These are phyloP conservation scores for Heritiera littoralis DNA, from an alignment of 345 rosid species.

Conservation along the genomic window DNA sequence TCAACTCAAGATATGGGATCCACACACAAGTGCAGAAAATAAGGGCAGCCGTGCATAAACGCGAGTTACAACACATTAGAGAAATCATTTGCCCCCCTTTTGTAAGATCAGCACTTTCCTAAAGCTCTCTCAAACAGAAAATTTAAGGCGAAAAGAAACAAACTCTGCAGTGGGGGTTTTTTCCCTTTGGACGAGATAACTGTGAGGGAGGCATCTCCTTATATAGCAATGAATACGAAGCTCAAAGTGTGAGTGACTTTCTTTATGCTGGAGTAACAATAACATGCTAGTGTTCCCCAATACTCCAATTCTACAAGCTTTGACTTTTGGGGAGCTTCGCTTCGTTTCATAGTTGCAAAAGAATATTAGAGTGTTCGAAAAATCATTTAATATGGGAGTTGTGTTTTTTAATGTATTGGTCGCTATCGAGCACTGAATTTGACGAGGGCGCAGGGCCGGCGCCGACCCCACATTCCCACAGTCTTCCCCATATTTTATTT, in stretches of 20 bases:
- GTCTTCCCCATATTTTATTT: constrained; percentile 10
- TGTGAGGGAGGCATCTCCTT: neutral
- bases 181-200: neutral
- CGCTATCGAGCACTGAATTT: constrained; percentile 12
- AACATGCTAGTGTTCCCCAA: neutral
- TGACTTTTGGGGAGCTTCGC: constrained; percentile 8
- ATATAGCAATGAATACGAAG: neutral
- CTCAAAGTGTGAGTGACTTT: neutral
- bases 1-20: constrained; percentile 49
- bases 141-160: neutral
- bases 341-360: neutral
- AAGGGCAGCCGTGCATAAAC: constrained; percentile 43
- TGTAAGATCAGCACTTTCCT: neutral
- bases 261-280: no score
- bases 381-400: neutral
- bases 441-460: constrained; percentile 57
- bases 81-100: constrained; percentile 43
- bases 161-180: neutral
- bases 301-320: neutral
- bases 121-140: neutral
- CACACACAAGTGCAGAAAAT: constrained; percentile 57
- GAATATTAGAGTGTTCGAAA: neutral
- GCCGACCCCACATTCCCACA: constrained; percentile 49
- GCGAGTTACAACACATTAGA: constrained; percentile 42
- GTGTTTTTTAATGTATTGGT: neutral